Conservation (phyloP, 371 early-diverging fungal genomes). For the Mortierella sp. region DNA sequence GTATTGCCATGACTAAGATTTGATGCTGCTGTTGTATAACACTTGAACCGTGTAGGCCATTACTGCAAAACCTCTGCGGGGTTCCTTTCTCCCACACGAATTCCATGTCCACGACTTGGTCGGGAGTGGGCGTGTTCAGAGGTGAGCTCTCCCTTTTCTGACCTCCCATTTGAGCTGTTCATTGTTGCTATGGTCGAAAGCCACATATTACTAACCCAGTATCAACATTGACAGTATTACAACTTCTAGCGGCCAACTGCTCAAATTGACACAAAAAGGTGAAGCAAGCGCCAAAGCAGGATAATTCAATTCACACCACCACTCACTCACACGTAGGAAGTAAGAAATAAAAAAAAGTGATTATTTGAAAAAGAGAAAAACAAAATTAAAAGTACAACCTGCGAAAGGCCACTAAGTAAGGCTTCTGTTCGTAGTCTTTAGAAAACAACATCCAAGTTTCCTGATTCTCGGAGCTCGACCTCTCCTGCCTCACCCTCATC, state of each 20-base stretch:
- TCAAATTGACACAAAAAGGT: conserved; percentile 49
- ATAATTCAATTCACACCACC: neutral
- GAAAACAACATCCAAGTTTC: conserved; percentile 48
- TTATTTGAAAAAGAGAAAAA: neutral
- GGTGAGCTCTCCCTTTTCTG: conserved; percentile 18
- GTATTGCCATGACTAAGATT: neutral
- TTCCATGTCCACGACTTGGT: conserved; percentile 55
- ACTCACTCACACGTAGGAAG: neutral
- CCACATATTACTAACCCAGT: neutral
- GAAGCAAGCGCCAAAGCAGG: conserved; percentile 43
- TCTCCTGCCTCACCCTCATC: conserved; percentile 27
- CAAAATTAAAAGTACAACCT: conserved; percentile 1
- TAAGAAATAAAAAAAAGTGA: conserved; percentile 1
- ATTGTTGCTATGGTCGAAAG: neutral
- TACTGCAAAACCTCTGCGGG: conserved; percentile 39
- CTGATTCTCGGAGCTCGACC: conserved; percentile 41
- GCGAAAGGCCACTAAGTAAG: neutral
- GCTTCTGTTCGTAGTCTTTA: conserved; percentile 5
- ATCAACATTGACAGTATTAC: conserved; percentile 3
- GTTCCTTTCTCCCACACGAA: conserved; percentile 49
- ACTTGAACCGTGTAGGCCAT: conserved; percentile 21
- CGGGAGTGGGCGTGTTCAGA: conserved; percentile 53
- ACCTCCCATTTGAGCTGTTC: neutral
- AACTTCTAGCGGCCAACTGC: conserved; percentile 46
- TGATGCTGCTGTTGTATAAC: neutral